A percentile compares a stretch with the other conserved stretches of the same genome.
These are phyloP conservation scores for Oryza australiensis DNA, from an alignment of 176 grass and related monocot species.

Conservation along the genomic window DNA sequence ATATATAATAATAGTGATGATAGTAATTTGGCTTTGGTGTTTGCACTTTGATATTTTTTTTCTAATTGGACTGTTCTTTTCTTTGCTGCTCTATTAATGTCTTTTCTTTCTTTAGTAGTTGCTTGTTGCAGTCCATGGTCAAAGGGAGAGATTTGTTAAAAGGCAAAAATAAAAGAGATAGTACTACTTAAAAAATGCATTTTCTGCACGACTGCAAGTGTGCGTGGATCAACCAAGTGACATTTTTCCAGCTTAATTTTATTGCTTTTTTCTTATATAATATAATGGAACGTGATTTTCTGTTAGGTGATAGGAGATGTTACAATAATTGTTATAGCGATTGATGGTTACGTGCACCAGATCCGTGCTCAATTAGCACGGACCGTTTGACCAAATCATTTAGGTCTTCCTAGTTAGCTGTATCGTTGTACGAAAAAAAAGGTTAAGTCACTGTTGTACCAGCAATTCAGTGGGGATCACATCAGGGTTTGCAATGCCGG, in stretches of 20 bases:
- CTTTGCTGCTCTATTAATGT: background rate
- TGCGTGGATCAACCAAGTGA: background rate
- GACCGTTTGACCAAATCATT: conserved; percentile 26
- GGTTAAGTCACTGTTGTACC: background rate
- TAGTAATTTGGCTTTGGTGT: background rate
- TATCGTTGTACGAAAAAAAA: background rate
- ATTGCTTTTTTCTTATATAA: background rate
- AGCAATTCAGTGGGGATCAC: conserved; percentile 2
- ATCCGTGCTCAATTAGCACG: conserved; percentile 2
- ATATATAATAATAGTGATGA: background rate
- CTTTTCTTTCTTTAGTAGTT: conserved; percentile 7
- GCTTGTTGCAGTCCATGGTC: conserved; percentile 7
- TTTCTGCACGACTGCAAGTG: background rate
- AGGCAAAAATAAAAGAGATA: background rate
- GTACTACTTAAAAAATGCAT: background rate
- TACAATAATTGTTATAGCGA: background rate
- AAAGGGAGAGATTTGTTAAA: conserved; percentile 22
- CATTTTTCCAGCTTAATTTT: background rate
- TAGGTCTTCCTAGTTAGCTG: background rate
- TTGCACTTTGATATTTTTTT: background rate
- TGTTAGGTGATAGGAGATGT: conserved; percentile 16
- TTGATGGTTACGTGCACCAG: conserved; percentile 29
- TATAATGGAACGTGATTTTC: background rate
- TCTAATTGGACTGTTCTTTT: background rate
- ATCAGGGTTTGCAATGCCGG: too few relatives aligned